phyloP scores from a whole-genome alignment of 768 basidiomycete species.

The Panaeolus papilionaceus region DNA sequence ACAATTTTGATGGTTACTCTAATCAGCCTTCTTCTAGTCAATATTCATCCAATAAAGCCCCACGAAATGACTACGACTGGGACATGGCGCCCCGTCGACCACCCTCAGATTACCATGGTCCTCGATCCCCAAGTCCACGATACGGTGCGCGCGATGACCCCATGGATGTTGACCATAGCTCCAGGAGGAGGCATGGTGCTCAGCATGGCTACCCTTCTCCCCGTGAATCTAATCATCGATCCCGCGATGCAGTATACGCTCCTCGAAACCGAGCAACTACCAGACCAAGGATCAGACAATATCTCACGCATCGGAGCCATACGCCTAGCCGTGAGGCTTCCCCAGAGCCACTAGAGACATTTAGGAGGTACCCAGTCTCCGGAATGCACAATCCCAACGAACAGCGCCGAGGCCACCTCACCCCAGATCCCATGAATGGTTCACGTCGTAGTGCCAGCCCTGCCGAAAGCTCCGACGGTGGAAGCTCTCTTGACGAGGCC shows the following conservation, averaged over 20 bases:
- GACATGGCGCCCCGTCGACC: conserved; percentile 21
- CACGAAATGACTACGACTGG: conserved; percentile 23
- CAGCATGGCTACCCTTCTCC: conserved; percentile 7
- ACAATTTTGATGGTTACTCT: conserved; percentile 28
- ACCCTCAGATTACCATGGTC: conserved; percentile 17
- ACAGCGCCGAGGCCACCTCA: background rate
- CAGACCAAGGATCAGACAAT: background rate
- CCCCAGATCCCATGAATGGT: background rate
- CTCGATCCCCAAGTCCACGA: conserved; percentile 12
- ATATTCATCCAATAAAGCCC: conserved; percentile 18
- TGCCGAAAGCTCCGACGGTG: background rate
- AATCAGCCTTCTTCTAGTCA: conserved; percentile 14
- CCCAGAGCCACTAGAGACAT: background rate
- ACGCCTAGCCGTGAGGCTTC: background rate
- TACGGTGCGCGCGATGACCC: background rate
- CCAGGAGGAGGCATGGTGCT: conserved; percentile 3
- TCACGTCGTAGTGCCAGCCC: background rate
- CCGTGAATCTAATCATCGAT: background rate
- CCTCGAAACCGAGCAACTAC: conserved; percentile 25
- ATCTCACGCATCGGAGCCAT: background rate
- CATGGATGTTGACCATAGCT: conserved; percentile 1
- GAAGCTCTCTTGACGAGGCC: conserved; percentile 4
- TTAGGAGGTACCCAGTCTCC: background rate
- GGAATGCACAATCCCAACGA: background rate
- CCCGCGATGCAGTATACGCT: conserved; percentile 27